Conservation (phyloP, 129 eudicot species). For the Flaveria trinervia region DNA sequence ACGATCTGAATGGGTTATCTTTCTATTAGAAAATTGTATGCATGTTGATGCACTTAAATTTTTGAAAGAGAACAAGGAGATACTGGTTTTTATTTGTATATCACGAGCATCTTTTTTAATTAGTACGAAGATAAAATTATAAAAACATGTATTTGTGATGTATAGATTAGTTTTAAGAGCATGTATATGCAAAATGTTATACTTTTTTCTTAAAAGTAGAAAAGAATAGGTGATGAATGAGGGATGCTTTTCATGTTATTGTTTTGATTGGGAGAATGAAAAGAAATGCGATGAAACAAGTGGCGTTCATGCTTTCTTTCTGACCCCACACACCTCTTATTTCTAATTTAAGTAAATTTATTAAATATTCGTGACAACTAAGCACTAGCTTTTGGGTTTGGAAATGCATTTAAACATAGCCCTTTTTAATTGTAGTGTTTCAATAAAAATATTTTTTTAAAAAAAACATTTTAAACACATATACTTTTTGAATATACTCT, state of each 20-base stretch:
- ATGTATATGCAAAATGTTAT: neutral
- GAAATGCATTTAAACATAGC: neutral
- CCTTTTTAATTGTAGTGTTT: neutral
- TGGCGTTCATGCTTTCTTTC: conserved; percentile 49
- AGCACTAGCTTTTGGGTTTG: conserved; percentile 2
- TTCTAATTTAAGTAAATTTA: conserved; percentile 1
- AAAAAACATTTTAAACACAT: too few relatives aligned
- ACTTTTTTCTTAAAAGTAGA: neutral
- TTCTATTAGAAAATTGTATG: neutral
- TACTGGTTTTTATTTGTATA: neutral
- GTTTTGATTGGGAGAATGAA: conserved; percentile 36
- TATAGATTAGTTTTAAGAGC: neutral
- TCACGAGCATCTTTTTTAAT: neutral
- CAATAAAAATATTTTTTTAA: neutral
- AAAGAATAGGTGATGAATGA: neutral
- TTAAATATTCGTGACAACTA: conserved; percentile 18
- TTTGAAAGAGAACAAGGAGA: neutral
- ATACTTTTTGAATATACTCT: too few relatives aligned
- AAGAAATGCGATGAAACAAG: conserved; percentile 42
- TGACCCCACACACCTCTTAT: conserved; percentile 39
- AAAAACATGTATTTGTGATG: neutral
- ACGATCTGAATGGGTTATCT: neutral
- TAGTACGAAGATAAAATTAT: neutral
- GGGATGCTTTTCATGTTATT: conserved; percentile 9
- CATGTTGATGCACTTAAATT: neutral